Percentiles rank a stretch among this genome's conserved stretches.
Conservation (phyloP, 805 yeast genomes). For the Candida quercuum region DNA sequence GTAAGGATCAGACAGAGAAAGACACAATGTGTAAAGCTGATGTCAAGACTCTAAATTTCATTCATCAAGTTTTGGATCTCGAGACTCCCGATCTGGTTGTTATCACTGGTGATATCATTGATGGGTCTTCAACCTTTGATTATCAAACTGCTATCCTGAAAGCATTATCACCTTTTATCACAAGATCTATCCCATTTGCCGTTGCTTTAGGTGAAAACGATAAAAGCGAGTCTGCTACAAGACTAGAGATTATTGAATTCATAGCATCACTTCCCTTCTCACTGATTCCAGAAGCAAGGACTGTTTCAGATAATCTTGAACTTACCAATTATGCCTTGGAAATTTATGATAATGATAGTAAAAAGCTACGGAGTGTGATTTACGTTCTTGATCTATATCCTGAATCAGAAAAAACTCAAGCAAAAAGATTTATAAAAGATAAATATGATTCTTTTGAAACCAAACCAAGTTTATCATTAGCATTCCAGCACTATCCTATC, state of each 20-base stretch:
- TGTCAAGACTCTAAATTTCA: slow-evolving; percentile 43
- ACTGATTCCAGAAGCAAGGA: slow-evolving; percentile 23
- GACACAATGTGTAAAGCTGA: slow-evolving; percentile 46
- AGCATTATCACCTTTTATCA: slow-evolving; percentile 49
- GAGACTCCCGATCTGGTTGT: slow-evolving; percentile 62
- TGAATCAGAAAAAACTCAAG: slow-evolving; percentile 27
- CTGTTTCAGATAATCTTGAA: slow-evolving; percentile 40
- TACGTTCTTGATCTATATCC: slow-evolving; percentile 53
- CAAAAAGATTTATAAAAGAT: slow-evolving; percentile 28
- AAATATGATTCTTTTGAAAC: slow-evolving; percentile 19
- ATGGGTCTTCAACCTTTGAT: slow-evolving; percentile 53
- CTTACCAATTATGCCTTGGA: slow-evolving; percentile 44
- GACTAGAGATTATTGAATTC: slow-evolving; percentile 40
- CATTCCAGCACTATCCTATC: slow-evolving; percentile 63
- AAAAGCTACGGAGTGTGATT: slow-evolving; percentile 30
- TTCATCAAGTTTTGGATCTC: slow-evolving; percentile 43
- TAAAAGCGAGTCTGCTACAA: slow-evolving; percentile 42
- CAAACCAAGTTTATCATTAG: slow-evolving; percentile 39
- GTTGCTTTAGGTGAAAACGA: slow-evolving; percentile 59
- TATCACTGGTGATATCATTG: slow-evolving; percentile 60
- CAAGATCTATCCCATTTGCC: slow-evolving; percentile 54
- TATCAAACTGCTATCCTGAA: slow-evolving; percentile 57
- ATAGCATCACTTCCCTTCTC: slow-evolving; percentile 47
- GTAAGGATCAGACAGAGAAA: slow-evolving; percentile 35
- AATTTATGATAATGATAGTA: slow-evolving; percentile 27